These are phyloP conservation scores for Aspergillus baeticus DNA, from an alignment of 495 filamentous ascomycete species.

Conservation along the genomic window DNA sequence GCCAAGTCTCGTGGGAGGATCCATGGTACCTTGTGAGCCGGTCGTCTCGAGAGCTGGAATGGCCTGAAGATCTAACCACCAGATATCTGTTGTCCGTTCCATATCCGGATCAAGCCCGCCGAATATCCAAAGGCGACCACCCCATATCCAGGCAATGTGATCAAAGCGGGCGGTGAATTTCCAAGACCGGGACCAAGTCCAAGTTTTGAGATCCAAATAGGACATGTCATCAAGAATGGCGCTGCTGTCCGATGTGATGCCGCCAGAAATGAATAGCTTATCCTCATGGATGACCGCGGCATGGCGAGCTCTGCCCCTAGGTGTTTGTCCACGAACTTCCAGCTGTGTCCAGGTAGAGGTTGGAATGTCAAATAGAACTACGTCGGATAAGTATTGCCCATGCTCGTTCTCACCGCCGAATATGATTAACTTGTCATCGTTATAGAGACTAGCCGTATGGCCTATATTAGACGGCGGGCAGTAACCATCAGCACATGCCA, in stretches of 20 bases:
- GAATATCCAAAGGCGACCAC: constrained; percentile 93
- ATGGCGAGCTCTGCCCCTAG: constrained; percentile 87
- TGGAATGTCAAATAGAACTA: constrained; percentile 92
- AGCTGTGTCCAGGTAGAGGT: constrained; percentile 94
- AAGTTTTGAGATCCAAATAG: constrained; percentile 94
- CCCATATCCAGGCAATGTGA: constrained; percentile 89
- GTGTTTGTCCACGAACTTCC: constrained; percentile 74
- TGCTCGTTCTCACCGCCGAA: constrained; percentile 99
- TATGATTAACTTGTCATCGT: constrained; percentile 89
- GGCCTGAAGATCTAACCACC: constrained; percentile 93
- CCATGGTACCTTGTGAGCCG: constrained; percentile 63
- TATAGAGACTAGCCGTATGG: constrained; percentile 92
- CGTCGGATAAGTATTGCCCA: constrained; percentile 88
- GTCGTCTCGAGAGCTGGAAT: constrained; percentile 78
- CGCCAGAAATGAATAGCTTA: constrained; percentile 91
- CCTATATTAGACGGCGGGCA: constrained; percentile 47
- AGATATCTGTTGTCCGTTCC: constrained; percentile 92
- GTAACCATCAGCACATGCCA: background rate
- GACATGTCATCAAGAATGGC: constrained; percentile 91
- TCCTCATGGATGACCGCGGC: constrained; percentile 93
- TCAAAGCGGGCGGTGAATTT: constrained; percentile 91
- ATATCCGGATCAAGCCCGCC: constrained; percentile 91
- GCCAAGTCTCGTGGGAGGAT: constrained; percentile 34
- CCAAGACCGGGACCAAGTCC: constrained; percentile 97
- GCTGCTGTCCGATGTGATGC: constrained; percentile 83